phyloP scores from a whole-genome alignment of 1,284 basidiomycete species.

The Trametes pubescens region DNA sequence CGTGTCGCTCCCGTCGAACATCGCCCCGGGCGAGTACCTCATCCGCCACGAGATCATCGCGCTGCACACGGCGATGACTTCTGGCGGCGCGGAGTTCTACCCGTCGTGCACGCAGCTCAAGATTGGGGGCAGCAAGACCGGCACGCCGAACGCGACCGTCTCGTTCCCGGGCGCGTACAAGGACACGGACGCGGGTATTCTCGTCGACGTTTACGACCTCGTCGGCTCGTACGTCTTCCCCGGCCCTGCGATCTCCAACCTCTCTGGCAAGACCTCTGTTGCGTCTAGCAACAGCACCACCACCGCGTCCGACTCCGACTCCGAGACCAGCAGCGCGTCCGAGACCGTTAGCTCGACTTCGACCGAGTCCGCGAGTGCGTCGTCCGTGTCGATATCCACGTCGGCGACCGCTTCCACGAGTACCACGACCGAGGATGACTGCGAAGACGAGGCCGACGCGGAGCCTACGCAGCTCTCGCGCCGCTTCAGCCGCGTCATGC shows the following conservation, averaged over 20 bases:
- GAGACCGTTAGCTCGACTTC: constrained; percentile 1
- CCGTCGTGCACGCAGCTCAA: constrained; percentile 69
- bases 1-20: constrained; percentile 60
- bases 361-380: not conserved
- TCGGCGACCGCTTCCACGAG: not conserved
- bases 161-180: constrained; percentile 71
- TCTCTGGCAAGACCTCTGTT: constrained; percentile 23
- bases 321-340: constrained; percentile 3
- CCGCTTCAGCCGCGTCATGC: constrained; percentile 22
- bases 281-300: constrained; percentile 1
- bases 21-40: constrained; percentile 71
- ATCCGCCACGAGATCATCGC: constrained; percentile 79
- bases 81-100: constrained; percentile 76
- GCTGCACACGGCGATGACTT: constrained; percentile 61
- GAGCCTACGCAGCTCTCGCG: constrained; percentile 6
- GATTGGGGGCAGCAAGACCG: constrained; percentile 58
- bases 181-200: constrained; percentile 69
- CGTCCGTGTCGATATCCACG: not conserved
- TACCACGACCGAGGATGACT: constrained; percentile 11
- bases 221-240: constrained; percentile 46
- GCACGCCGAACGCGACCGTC: constrained; percentile 55
- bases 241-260: constrained; percentile 46
- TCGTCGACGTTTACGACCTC: constrained; percentile 46
- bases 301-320: constrained; percentile 1
- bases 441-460: constrained; percentile 6